These are phyloP conservation scores for Botrytis galanthina DNA, from an alignment of 2,329 filamentous ascomycete genomes.

Conservation along the genomic window DNA sequence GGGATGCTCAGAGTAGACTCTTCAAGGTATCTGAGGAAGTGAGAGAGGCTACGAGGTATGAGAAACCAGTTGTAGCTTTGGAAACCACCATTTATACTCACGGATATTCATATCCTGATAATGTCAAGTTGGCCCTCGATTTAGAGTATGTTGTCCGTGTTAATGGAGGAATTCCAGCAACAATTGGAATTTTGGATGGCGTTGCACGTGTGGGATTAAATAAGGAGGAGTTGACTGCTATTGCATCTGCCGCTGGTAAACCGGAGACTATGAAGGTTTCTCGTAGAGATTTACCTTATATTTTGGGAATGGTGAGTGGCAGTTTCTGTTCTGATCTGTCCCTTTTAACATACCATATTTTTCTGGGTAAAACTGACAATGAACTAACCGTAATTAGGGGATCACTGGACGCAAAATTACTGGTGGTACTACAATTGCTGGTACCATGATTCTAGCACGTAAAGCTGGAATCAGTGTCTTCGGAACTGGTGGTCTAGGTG, in stretches of 20 bases:
- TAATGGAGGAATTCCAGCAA: constrained; percentile 83
- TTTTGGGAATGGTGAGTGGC: constrained; percentile 67
- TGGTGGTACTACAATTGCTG: constrained; percentile 90
- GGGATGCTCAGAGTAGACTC: background rate
- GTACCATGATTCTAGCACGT: constrained; percentile 86
- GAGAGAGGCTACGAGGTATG: constrained; percentile 67
- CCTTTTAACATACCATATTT: background rate
- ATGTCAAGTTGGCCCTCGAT: constrained; percentile 68
- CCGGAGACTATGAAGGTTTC: constrained; percentile 77
- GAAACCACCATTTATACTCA: constrained; percentile 98
- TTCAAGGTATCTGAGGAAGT: constrained; percentile 55
- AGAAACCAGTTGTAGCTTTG: constrained; percentile 83
- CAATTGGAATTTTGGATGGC: constrained; percentile 83
- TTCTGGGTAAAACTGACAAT: background rate
- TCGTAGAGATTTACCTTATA: constrained; percentile 78
- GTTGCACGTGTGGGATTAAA: constrained; percentile 76
- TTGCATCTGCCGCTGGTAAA: constrained; percentile 64
- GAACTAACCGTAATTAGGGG: constrained; percentile 46
- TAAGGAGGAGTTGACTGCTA: constrained; percentile 67
- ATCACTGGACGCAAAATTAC: constrained; percentile 66
- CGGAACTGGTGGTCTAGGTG: constrained; percentile 90
- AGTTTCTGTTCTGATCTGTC: background rate
- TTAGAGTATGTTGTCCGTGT: constrained; percentile 79
- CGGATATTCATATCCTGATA: constrained; percentile 74
- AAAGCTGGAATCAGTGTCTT: constrained; percentile 89